These are phyloP conservation scores for Luvunga scandens DNA, from an alignment of 345 rosid species.

Conservation along the genomic window DNA sequence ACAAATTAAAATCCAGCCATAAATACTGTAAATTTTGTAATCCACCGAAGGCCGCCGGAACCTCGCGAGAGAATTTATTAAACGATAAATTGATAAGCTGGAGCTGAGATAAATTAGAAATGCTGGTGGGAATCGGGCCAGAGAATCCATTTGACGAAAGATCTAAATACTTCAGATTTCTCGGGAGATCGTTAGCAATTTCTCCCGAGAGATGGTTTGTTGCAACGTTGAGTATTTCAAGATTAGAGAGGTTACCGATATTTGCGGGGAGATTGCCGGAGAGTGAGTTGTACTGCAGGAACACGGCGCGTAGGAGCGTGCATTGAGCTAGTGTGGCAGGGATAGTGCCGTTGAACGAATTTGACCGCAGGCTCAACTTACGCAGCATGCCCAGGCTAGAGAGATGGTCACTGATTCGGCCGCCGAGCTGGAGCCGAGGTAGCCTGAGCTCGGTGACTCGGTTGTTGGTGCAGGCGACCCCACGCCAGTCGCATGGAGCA, in stretches of 20 bases:
- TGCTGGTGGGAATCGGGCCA: conserved; percentile 51
- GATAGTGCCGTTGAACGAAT: conserved; percentile 69
- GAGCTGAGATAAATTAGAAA: conserved; percentile 55
- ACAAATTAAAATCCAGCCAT: conserved; percentile 65
- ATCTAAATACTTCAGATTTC: conserved; percentile 54
- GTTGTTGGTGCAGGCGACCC: conserved; percentile 49
- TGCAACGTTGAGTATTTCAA: conserved; percentile 61
- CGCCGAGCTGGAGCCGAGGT: conserved; percentile 75
- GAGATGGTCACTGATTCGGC: conserved; percentile 57
- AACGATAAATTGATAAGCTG: conserved; percentile 78
- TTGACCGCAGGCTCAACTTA: conserved; percentile 74
- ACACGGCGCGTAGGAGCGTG: conserved; percentile 64
- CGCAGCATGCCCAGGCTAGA: conserved; percentile 48
- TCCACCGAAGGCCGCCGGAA: conserved; percentile 65
- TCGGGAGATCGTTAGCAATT: conserved; percentile 46
- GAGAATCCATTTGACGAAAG: conserved; percentile 75
- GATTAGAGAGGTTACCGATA: conserved; percentile 54
- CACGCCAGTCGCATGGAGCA: conserved; percentile 97
- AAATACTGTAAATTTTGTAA: conserved; percentile 66
- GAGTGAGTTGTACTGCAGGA: conserved; percentile 83
- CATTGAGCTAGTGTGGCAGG: conserved; percentile 72
- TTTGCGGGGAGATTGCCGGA: conserved; percentile 68
- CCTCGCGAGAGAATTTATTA: conserved; percentile 65
- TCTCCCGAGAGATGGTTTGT: conserved; percentile 73
- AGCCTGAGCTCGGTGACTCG: conserved; percentile 73